phyloP scores from a whole-genome alignment of 2,329 filamentous ascomycete genomes.

The Pyrenophora seminiperda region DNA sequence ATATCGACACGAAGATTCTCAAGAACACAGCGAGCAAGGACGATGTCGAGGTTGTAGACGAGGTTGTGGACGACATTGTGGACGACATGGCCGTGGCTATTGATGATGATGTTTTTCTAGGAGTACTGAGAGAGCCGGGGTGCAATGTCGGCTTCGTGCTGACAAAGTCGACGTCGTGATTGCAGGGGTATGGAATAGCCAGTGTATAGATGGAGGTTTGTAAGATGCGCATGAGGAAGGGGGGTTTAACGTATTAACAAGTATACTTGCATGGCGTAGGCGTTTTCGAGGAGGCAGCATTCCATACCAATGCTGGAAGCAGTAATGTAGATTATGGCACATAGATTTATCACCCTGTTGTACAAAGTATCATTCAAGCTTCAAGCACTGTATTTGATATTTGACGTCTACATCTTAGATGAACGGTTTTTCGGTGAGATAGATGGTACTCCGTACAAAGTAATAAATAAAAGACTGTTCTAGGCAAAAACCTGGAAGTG shows the following conservation, averaged over 20 bases:
- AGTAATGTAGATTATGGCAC: neutral
- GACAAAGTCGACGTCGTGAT: conserved; percentile 48
- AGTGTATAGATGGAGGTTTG: neutral
- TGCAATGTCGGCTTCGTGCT: conserved; percentile 57
- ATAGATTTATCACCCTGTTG: neutral
- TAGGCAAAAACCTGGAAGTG: too few species aligned
- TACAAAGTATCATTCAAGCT: too few species aligned
- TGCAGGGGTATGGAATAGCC: too few species aligned
- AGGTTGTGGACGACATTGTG: conserved; percentile 34
- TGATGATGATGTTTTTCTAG: conserved; percentile 58
- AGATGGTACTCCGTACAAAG: too few species aligned
- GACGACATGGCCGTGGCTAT: conserved; percentile 47
- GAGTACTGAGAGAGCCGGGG: conserved; percentile 54
- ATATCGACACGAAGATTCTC: conserved; percentile 53
- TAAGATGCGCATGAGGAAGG: neutral
- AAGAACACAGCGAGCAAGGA: conserved; percentile 12
- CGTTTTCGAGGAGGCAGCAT: neutral
- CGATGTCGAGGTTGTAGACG: conserved; percentile 4
- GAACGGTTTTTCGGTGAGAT: too few species aligned
- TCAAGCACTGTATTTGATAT: too few species aligned
- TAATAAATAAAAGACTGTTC: too few species aligned
- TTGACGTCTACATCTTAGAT: too few species aligned
- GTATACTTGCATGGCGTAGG: conserved; percentile 7
- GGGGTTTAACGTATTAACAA: neutral
- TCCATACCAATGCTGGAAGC: too few species aligned